Evolutionary conservation across 768 basidiomycete species (phyloP).

Genomic region (Leccinum uliginosum): DNA sequence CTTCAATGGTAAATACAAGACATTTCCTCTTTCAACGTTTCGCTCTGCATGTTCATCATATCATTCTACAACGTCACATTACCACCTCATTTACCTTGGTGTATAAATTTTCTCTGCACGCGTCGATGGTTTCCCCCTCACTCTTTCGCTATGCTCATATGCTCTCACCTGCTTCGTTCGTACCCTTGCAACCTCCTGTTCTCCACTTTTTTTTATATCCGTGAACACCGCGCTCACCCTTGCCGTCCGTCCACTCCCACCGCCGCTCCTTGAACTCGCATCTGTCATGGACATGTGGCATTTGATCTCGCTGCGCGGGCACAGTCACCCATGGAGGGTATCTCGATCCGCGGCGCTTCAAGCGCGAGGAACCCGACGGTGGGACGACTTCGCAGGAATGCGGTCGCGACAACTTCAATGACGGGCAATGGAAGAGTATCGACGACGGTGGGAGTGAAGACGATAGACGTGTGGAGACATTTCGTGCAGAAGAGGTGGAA

Average conservation of each 20-base stretch:
- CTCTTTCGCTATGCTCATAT: constrained; percentile 12
- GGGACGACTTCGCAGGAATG: constrained; percentile 60
- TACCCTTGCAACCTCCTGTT: constrained; percentile 8
- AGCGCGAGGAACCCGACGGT: constrained; percentile 38
- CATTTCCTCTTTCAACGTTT: constrained; percentile 28
- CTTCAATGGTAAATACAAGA: constrained; percentile 66
- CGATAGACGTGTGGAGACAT: constrained; percentile 69
- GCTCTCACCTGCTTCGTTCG: constrained; percentile 2
- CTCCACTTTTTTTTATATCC: constrained; percentile 4
- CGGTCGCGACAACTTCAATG: constrained; percentile 33
- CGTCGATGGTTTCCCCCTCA: constrained; percentile 11
- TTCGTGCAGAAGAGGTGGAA: constrained; percentile 74
- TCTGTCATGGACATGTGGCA: constrained; percentile 18
- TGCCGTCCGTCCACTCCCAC: constrained; percentile 29
- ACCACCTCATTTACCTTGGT: constrained; percentile 14
- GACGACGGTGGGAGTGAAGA: constrained; percentile 30
- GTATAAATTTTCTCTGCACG: constrained; percentile 15
- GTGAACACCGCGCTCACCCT: constrained; percentile 37
- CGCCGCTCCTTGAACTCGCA: constrained; percentile 20
- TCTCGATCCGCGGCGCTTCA: constrained; percentile 65
- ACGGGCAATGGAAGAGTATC: constrained; percentile 9
- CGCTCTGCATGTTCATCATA: constrained; percentile 24
- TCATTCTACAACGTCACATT: constrained; percentile 22
- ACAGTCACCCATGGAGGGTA: constrained; percentile 43
- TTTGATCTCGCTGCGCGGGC: constrained; percentile 41